A percentile compares a stretch with the other conserved stretches of the same genome.
Conservation (phyloP, 2,329 filamentous ascomycete genomes). For the Aspergillus pseudoglaucus region DNA sequence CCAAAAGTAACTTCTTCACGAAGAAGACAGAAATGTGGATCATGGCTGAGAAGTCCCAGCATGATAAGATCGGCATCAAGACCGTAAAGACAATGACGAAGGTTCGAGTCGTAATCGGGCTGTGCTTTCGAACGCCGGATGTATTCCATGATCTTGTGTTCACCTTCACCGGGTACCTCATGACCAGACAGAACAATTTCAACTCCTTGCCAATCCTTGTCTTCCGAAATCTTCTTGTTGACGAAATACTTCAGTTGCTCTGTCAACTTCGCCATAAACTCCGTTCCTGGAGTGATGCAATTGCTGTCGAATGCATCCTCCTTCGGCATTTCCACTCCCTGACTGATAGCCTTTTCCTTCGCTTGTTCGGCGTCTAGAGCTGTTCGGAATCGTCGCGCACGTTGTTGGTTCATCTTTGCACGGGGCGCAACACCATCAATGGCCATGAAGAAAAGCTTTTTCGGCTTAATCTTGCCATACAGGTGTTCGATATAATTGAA, state of each 20-base stretch:
- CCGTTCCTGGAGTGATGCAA: slow-evolving; percentile 92
- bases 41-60: slow-evolving; percentile 92
- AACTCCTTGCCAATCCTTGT: slow-evolving; percentile 94
- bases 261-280: slow-evolving; percentile 96
- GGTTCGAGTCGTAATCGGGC: slow-evolving; percentile 82
- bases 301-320: slow-evolving; percentile 98
- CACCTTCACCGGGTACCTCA: slow-evolving; percentile 94
- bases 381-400: slow-evolving; percentile 87
- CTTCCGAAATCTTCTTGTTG: slow-evolving; percentile 96
- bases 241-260: slow-evolving; percentile 95
- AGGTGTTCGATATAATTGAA: slow-evolving; percentile 99
- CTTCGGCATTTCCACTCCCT: slow-evolving; percentile 88
- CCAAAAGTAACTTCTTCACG: slow-evolving; percentile 98
- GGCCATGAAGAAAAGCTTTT: slow-evolving; percentile 99
- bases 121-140: slow-evolving; percentile 96
- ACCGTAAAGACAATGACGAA: slow-evolving; percentile 94
- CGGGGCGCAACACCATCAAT: slow-evolving; percentile 95
- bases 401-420: slow-evolving; percentile 99
- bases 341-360: slow-evolving; percentile 81
- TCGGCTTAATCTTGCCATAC: slow-evolving; percentile 97
- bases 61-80: slow-evolving; percentile 98
- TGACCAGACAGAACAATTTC: slow-evolving; percentile 95
- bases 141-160: slow-evolving; percentile 99
- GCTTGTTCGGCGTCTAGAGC: slow-evolving; percentile 85
- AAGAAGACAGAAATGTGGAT: slow-evolving; percentile 94